These are phyloP conservation scores for Hirschfeldia incana DNA, from an alignment of 345 rosid species.

Conservation along the genomic window DNA sequence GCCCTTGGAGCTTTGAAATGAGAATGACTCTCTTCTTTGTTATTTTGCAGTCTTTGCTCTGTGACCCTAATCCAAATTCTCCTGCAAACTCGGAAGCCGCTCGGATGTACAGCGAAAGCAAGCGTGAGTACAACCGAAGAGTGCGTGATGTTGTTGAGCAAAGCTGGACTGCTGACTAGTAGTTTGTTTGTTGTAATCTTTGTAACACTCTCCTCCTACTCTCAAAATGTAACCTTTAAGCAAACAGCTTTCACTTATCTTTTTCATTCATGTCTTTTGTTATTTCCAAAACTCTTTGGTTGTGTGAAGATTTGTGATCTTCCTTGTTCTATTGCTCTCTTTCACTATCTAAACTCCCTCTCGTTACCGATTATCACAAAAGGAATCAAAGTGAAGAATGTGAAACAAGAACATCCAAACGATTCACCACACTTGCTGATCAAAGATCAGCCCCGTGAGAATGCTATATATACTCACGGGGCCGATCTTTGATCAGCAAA, in stretches of 20 bases:
- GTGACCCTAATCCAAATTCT: slow-evolving; percentile 25
- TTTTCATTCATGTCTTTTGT: slow-evolving; percentile 23
- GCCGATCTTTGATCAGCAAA: too few relatives aligned
- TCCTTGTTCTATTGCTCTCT: too few relatives aligned
- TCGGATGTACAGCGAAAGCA: slow-evolving; percentile 72
- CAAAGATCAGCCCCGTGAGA: too few relatives aligned
- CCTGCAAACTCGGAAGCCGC: slow-evolving; percentile 88
- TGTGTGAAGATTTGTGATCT: too few relatives aligned
- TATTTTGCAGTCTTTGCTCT: not conserved
- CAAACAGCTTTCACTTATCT: slow-evolving; percentile 23
- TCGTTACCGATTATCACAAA: too few relatives aligned
- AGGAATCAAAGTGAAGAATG: too few relatives aligned
- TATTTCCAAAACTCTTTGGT: slow-evolving; percentile 4
- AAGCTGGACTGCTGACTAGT: slow-evolving; percentile 77
- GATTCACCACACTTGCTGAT: too few relatives aligned
- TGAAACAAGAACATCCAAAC: too few relatives aligned
- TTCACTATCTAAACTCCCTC: too few relatives aligned
- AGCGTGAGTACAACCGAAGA: slow-evolving; percentile 73
- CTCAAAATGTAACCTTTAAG: slow-evolving; percentile 10
- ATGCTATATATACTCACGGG: too few relatives aligned
- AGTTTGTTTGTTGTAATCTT: slow-evolving; percentile 25
- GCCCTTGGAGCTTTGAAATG: not conserved
- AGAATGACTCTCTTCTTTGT: not conserved
- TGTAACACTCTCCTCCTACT: slow-evolving; percentile 19
- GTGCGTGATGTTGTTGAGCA: slow-evolving; percentile 74